A percentile compares a stretch with the other conserved stretches of the same genome.
Evolutionary conservation across 2,329 filamentous ascomycete genomes (phyloP).

Genomic region (Epichloe baconii): DNA sequence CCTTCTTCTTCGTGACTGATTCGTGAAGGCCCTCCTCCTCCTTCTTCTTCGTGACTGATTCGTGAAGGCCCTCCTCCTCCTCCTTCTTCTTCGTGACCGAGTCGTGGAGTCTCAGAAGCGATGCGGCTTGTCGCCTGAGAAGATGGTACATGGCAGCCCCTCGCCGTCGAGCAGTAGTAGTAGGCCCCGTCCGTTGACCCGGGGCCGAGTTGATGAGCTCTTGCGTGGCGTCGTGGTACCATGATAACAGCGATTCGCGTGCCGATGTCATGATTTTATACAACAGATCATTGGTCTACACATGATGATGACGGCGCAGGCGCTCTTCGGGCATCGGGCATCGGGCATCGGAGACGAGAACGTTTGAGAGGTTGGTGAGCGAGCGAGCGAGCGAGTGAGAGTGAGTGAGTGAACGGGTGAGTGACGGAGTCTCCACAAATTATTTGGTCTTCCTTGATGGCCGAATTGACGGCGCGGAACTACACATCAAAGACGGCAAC

Average conservation of each 20-base stretch:
- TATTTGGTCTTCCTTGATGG: too few species aligned
- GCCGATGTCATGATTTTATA: not conserved
- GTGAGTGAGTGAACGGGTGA: not conserved
- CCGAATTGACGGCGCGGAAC: too few species aligned
- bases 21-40: too few species aligned
- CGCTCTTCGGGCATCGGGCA: too few species aligned
- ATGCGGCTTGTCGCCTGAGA: constrained; percentile 17
- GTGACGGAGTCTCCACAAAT: not conserved
- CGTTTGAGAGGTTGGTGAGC: not conserved
- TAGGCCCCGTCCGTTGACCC: not conserved
- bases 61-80: too few species aligned
- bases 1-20: not conserved
- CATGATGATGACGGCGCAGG: not conserved
- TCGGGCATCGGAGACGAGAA: too few species aligned
- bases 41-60: too few species aligned
- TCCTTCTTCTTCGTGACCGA: not conserved
- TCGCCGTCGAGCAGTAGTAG: not conserved
- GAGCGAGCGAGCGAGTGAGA: not conserved
- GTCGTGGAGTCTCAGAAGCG: constrained; percentile 13
- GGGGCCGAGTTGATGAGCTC: constrained; percentile 6
- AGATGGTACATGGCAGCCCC: constrained; percentile 14
- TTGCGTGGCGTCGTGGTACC: constrained; percentile 13
- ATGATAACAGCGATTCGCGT: constrained; percentile 7
- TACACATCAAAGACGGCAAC: too few species aligned
- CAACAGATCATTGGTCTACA: not conserved